Evolutionary conservation across 2,329 filamentous ascomycete species (phyloP), one percentile per base, ranked within the genome.

Genomic region (Xylariales sp.): DNA sequence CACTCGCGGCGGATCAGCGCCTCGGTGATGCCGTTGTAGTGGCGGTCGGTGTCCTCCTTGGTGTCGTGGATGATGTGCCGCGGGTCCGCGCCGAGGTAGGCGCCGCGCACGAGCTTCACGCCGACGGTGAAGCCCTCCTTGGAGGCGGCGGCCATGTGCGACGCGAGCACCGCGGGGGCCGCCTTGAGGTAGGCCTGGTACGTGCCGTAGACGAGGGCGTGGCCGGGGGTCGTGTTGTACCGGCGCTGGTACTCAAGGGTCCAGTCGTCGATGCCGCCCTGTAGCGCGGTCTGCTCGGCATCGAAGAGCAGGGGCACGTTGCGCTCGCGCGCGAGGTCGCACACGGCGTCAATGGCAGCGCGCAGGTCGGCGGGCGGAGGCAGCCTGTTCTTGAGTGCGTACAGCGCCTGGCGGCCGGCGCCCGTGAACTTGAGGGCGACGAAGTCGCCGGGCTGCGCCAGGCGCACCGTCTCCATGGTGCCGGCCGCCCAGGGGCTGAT

Each of bases 201-300:
- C 1, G 85, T 88, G 44, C 81, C 81, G 63, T 90, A 94, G 40
- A 96, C 72, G 37, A 90, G 75, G 4, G 85, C 82, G 38, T 73
- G 69, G 21, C 74, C 74, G 2, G 61, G 52, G 0, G 62, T 65
- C 44, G 67, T 75, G 65, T 94, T 94, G 68, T 86, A 90, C 55
- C 76, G 79, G 50, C 78, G 76, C 68, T 89, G 86, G 49, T 88
- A 83, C n/a, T 74, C 65, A 34, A 93, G 62, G 5, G 83, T 87
- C 84, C 88, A 91, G 49, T 78, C 74, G 56, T 93, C 83, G 44
- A 94, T 91, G 6, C 88, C 88, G 5, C 74, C 67, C 62, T 95
- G 87, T 20, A 93, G 74, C 39, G 77, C 74, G 40, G 83, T 81
- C 60, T 95, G 88, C 62, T 96, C 90, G 2, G 88, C 90, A 46